Conservation (phyloP, 768 basidiomycete genomes). For the Erythrobasidium yunnanense region DNA sequence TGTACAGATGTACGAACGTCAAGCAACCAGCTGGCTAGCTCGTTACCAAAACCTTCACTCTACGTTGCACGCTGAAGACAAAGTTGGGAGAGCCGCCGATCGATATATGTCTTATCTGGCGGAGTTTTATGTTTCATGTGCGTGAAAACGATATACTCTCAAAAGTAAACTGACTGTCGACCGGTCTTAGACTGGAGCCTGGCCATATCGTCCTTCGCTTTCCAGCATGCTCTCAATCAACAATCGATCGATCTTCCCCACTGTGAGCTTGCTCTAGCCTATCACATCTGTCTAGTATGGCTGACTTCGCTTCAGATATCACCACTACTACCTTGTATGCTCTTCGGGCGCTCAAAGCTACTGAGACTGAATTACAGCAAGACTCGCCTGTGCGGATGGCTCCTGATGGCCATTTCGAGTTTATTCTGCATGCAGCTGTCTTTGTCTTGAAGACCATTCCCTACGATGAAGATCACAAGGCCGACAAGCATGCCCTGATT, state of each 20-base stretch:
- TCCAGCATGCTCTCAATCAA: neutral
- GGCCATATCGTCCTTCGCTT: neutral
- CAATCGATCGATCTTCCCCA: neutral
- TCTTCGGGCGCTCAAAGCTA: neutral
- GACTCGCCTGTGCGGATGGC: conserved; percentile 1
- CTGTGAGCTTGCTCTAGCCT: neutral
- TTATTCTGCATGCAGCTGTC: conserved; percentile 1
- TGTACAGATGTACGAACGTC: neutral
- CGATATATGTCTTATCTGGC: neutral
- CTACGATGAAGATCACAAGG: too few relatives aligned
- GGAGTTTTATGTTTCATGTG: neutral
- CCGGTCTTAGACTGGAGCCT: neutral
- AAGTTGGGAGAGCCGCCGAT: neutral
- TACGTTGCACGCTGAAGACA: neutral
- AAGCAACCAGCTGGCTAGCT: neutral
- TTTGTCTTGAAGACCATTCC: too few relatives aligned
- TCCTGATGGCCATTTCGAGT: conserved; percentile 3
- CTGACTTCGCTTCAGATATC: neutral
- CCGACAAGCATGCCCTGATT: too few relatives aligned
- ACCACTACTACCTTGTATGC: neutral
- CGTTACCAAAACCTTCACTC: neutral
- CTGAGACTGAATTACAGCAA: neutral
- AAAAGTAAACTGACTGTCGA: neutral
- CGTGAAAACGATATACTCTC: neutral
- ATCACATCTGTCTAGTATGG: neutral